phyloP scores from a whole-genome alignment of 148 eudicot genomes.

The Heliamphora exappendiculata region DNA sequence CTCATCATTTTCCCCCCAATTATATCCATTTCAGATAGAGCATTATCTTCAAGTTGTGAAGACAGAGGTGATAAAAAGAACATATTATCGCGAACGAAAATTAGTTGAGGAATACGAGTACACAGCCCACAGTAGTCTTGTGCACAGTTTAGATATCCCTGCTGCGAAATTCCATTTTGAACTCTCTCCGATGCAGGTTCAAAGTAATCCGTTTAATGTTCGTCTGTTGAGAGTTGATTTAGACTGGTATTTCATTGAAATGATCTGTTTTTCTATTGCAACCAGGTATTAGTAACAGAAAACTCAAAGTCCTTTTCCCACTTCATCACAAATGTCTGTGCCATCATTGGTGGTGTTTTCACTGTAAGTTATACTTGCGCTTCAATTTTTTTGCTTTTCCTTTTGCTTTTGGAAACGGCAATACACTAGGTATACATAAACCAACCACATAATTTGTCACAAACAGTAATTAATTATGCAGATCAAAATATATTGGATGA shows the following conservation, averaged over 20 bases:
- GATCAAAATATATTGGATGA: too few relatives aligned
- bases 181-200: conserved; percentile 93
- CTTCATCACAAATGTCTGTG: conserved; percentile 84
- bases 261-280: conserved; percentile 4
- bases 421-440: too few relatives aligned
- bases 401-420: neutral
- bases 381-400: neutral
- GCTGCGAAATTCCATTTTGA: conserved; percentile 80
- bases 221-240: neutral
- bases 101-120: conserved; percentile 71
- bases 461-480: too few relatives aligned
- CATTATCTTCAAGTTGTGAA: conserved; percentile 95
- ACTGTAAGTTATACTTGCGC: conserved; percentile 49
- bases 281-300: conserved; percentile 67
- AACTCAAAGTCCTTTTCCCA: conserved; percentile 71
- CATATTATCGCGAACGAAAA: conserved; percentile 25
- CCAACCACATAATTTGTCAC: too few relatives aligned
- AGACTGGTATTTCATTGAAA: neutral
- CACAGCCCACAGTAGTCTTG: conserved; percentile 86
- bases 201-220: neutral
- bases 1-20: neutral
- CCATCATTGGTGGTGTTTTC: conserved; percentile 93
- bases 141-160: conserved; percentile 59
- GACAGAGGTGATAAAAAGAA: conserved; percentile 58
- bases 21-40: conserved; percentile 59